These are phyloP conservation scores for Arthrocladium fulminans DNA, from an alignment of 2,329 filamentous ascomycete genomes.

Conservation along the genomic window DNA sequence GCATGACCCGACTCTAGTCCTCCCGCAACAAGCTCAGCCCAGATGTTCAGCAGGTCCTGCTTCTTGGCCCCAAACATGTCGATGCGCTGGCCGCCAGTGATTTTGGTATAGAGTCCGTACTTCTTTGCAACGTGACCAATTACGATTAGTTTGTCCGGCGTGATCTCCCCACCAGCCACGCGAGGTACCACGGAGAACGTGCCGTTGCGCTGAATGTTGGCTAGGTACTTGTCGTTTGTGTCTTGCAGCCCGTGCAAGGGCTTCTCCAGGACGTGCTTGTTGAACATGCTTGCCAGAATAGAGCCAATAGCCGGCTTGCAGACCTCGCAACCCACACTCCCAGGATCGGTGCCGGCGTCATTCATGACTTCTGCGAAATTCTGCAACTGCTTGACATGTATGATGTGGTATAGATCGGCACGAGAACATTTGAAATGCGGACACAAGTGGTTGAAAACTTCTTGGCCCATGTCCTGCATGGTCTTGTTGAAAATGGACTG, in stretches of 20 bases:
- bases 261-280: slow-evolving; percentile 69
- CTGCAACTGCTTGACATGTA: slow-evolving; percentile 69
- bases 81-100: slow-evolving; percentile 84
- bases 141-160: slow-evolving; percentile 71
- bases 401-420: slow-evolving; percentile 85
- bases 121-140: slow-evolving; percentile 79
- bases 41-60: slow-evolving; percentile 74
- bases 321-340: slow-evolving; percentile 71
- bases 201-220: slow-evolving; percentile 84
- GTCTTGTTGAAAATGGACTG: slow-evolving; percentile 84
- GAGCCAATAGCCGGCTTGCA: slow-evolving; percentile 78
- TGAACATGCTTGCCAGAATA: slow-evolving; percentile 74
- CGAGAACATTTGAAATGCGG: slow-evolving; percentile 75
- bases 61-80: slow-evolving; percentile 89
- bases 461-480: slow-evolving; percentile 75
- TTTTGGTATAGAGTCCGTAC: slow-evolving; percentile 79
- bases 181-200: slow-evolving; percentile 84
- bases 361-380: slow-evolving; percentile 69
- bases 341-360: slow-evolving; percentile 60
- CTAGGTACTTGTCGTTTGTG: slow-evolving; percentile 80
- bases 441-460: slow-evolving; percentile 80
- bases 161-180: slow-evolving; percentile 77
- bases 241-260: slow-evolving; percentile 69
- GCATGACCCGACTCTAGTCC: slow-evolving; percentile 88
- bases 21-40: slow-evolving; percentile 68